Base-by-base conservation (phyloP, 2,329 filamentous ascomycete genomes). In the Cadophora sp. region DNA sequence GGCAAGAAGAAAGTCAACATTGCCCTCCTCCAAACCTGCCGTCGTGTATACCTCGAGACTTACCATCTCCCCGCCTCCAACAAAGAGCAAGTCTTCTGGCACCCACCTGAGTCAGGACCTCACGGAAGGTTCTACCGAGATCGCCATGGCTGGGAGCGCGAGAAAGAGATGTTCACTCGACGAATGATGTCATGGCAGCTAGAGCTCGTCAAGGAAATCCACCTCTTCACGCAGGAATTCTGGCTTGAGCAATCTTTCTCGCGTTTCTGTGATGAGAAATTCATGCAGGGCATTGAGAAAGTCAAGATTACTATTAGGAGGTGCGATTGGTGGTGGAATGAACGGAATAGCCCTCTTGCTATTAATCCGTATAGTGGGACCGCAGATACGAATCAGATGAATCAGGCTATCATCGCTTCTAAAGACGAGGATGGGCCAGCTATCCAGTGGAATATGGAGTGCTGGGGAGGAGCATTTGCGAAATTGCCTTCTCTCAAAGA, bases 241-340 rank as follows among this genome's bases (percentile, higher is more conserved):
- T 75, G 73, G 72, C 70, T 75, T 3, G 68, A 76, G 48, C 47
- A 58, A 11, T n/a, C 20, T 9, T 73, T 73, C 20, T n/a, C 22
- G 1, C 11, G 3, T 1, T 33, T 72, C 1, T 69, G 68, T 27
- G 11, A 18, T 1, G 20, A 68, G 16, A 4, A 16, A 0, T 68
- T 66, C 41, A 65, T 73, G 65, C 61, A 67, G 14, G 56, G 64
- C 1, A 51, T 76, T 7, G 64, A 73, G 30, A 66, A 55, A 27
- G 39, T 74, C 3, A 74, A 69, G 43, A 70, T 76, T 36, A 72
- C 73, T 9, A 69, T 76, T 22, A 41, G 72, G 22, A 64, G 72
- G 20, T 65, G 71, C 2, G 73, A 75, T 60, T 76, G 73, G 74
- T 74, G 70, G 73, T 71, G 65, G 43, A 72, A 72, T 58, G 72